Percentiles rank a stretch among this genome's conserved stretches.
phyloP scores from a whole-genome alignment of 345 rosid species.

The Theobroma cacao region DNA sequence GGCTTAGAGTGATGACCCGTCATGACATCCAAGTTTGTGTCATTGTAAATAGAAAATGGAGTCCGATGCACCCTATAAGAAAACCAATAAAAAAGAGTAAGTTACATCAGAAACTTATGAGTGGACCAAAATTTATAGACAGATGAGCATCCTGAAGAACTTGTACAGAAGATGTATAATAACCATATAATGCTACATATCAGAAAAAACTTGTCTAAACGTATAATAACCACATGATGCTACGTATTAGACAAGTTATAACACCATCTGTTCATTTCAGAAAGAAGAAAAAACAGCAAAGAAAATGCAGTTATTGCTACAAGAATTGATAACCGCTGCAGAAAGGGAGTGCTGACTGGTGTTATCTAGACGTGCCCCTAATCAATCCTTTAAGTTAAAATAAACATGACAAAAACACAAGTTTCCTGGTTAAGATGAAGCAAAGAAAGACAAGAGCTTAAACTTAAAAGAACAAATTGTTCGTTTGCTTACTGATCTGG shows the following conservation, averaged over 20 bases:
- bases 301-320: background rate
- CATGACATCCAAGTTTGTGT: constrained; percentile 34
- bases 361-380: background rate
- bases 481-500: constrained; percentile 44
- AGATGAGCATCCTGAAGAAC: background rate
- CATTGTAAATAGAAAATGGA: constrained; percentile 62
- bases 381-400: background rate
- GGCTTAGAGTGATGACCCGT: constrained; percentile 36
- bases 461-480: background rate
- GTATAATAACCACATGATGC: background rate
- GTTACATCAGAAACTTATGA: background rate
- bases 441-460: background rate
- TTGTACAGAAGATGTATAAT: background rate
- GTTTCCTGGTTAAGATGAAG: background rate
- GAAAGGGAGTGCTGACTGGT: background rate
- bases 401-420: background rate
- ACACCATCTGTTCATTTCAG: background rate
- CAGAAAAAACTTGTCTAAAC: background rate
- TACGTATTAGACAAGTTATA: background rate
- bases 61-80: constrained; percentile 42
- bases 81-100: background rate
- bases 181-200: background rate
- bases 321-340: background rate
- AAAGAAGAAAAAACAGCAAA: background rate
- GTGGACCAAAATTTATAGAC: background rate